A percentile compares a stretch with the other conserved stretches of the same genome.
Conservation (phyloP, 345 rosid species). For the Capsella bursapastoris region DNA sequence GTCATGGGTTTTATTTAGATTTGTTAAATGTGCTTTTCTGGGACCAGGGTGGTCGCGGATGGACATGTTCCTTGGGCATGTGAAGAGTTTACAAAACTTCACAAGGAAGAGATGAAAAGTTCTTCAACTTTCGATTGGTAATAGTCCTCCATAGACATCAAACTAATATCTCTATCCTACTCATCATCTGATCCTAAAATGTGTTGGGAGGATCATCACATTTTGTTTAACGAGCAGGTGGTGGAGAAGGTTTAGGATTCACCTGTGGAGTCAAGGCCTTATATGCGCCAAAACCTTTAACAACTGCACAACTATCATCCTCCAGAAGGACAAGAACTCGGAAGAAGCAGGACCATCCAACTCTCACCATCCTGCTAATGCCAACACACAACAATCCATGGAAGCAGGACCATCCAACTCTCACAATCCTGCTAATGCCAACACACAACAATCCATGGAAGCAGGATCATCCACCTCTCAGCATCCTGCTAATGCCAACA, state of each 20-base stretch:
- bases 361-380: not conserved
- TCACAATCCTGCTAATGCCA: not conserved
- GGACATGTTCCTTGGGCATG: slow-evolving; percentile 90
- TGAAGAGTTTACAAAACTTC: slow-evolving; percentile 72
- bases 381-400: too few species aligned
- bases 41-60: slow-evolving; percentile 75
- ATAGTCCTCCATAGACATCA: slow-evolving; percentile 11
- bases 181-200: slow-evolving; percentile 5
- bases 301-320: slow-evolving; percentile 54
- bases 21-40: slow-evolving; percentile 1
- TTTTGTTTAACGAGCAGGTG: slow-evolving; percentile 50
- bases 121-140: slow-evolving; percentile 68
- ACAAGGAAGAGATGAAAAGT: slow-evolving; percentile 54
- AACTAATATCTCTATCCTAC: not conserved
- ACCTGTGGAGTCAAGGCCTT: slow-evolving; percentile 73
- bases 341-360: not conserved
- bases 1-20: not conserved
- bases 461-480: slow-evolving; percentile 12
- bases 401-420: slow-evolving; percentile 8
- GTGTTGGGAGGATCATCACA: slow-evolving; percentile 9
- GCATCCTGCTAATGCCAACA: slow-evolving; percentile 7
- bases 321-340: slow-evolving; percentile 31
- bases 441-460: not conserved
- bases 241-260: slow-evolving; percentile 73
- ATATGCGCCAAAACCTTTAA: slow-evolving; percentile 68